These are phyloP conservation scores for Corinectria fuckeliana DNA, from an alignment of 2,329 filamentous ascomycete genomes.

Conservation along the genomic window DNA sequence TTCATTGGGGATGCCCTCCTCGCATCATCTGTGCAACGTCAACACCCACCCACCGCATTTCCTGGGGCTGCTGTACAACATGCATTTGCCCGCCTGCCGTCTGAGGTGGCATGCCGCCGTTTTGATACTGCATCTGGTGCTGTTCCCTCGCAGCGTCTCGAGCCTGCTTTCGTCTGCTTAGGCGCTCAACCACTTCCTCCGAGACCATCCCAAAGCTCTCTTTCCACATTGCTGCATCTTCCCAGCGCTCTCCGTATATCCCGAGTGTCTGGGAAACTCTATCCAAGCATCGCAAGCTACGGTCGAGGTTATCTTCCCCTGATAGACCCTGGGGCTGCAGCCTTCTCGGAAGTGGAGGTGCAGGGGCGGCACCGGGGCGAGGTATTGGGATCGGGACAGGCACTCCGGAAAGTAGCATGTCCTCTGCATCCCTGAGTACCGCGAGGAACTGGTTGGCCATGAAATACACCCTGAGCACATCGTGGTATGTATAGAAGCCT, in stretches of 20 bases:
- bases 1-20: conserved; percentile 29
- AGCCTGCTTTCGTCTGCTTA: conserved; percentile 49
- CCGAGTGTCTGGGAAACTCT: conserved; percentile 60
- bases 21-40: conserved; percentile 53
- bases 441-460: conserved; percentile 69
- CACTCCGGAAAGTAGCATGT: conserved; percentile 60
- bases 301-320: conserved; percentile 58
- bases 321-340: conserved; percentile 44
- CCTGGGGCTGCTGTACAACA: conserved; percentile 41
- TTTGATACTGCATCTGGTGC: conserved; percentile 45
- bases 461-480: conserved; percentile 84
- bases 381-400: conserved; percentile 54
- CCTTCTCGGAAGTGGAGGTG: conserved; percentile 60
- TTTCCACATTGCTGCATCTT: conserved; percentile 60
- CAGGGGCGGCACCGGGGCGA: conserved; percentile 54
- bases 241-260: conserved; percentile 66
- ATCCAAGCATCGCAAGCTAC: conserved; percentile 62
- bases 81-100: conserved; percentile 26
- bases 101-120: conserved; percentile 36
- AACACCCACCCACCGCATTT: conserved; percentile 53
- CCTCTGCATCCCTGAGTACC: conserved; percentile 63
- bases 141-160: conserved; percentile 42
- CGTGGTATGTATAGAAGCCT: conserved; percentile 83
- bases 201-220: conserved; percentile 60
- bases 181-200: conserved; percentile 50